These are phyloP conservation scores for Helianthus annuus DNA, from an alignment of 129 eudicot genomes.

Conservation along the genomic window HanXRQr2.0-SUNRISE NC_035446.2:172702759-172703258, in stretches of 20 bases:
- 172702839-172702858: conserved; percentile 68
- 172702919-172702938: too few relatives aligned
- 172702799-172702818: conserved; percentile 96
- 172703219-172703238: conserved; percentile 60
- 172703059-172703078: too few relatives aligned
- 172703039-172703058: too few relatives aligned
- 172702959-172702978: conserved; percentile 88
- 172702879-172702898: too few relatives aligned
- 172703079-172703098: too few relatives aligned
- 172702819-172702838: conserved; percentile 69
- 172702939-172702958: not conserved
- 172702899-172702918: too few relatives aligned
- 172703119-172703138: too few relatives aligned
- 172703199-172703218: conserved; percentile 86
- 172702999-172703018: conserved; percentile 57
- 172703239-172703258: conserved; percentile 48
- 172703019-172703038: conserved; percentile 73
- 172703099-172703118: too few relatives aligned
- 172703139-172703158: conserved; percentile 44
- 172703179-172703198: conserved; percentile 83
- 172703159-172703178: conserved; percentile 82
- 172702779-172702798: conserved; percentile 64
- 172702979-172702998: conserved; percentile 87
- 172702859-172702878: not conserved
- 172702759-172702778: conserved; percentile 31